Conservation (phyloP, 2,329 filamentous ascomycete species). For the Colletotrichum salicis region DNA sequence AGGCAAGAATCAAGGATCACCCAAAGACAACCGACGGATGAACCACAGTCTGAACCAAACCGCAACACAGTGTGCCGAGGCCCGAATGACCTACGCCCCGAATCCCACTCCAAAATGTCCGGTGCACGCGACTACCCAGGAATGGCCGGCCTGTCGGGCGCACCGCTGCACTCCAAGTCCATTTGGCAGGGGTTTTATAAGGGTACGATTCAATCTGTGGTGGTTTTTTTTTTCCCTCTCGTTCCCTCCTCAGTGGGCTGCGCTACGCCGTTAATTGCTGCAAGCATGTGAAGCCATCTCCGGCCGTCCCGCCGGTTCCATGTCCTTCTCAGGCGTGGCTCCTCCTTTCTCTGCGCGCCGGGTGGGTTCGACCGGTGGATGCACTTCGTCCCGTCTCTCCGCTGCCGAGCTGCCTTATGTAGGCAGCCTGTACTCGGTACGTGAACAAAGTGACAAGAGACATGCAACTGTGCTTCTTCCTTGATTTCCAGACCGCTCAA, state of each 20-base stretch:
- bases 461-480: neutral
- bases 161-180: conserved; percentile 13
- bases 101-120: conserved; percentile 3
- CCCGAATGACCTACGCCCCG: conserved; percentile 16
- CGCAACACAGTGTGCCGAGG: conserved; percentile 22
- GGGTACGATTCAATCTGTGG: conserved; percentile 13
- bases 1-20: neutral
- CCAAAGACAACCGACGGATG: neutral
- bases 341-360: neutral
- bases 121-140: conserved; percentile 29
- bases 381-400: neutral
- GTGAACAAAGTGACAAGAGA: neutral
- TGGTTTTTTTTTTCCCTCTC: conserved; percentile 1
- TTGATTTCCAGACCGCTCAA: conserved; percentile 17
- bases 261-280: conserved; percentile 7
- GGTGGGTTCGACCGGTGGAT: conserved; percentile 10
- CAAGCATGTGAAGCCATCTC: conserved; percentile 34
- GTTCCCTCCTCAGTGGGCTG: neutral
- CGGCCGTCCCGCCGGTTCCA: conserved; percentile 35
- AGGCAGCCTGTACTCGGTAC: neutral
- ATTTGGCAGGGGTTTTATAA: conserved; percentile 17
- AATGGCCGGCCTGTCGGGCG: conserved; percentile 23
- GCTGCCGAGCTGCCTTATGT: neutral
- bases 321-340: conserved; percentile 21
- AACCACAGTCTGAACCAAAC: conserved; percentile 7